These are phyloP conservation scores for Xylaria sp. DNA, from an alignment of 2,329 filamentous ascomycete species.

Conservation along the genomic window DNA sequence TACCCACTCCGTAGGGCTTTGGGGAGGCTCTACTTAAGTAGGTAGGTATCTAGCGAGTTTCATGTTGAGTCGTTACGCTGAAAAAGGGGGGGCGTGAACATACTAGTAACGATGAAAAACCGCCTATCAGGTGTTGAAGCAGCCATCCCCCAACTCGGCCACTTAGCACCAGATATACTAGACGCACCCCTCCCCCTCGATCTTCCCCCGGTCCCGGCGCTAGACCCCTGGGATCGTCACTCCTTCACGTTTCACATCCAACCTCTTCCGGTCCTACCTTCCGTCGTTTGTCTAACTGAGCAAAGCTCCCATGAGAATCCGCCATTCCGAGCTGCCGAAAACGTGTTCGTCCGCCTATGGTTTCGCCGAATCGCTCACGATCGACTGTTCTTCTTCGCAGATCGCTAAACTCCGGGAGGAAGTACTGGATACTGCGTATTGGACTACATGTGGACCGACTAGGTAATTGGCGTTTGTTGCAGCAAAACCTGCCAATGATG, in stretches of 20 bases:
- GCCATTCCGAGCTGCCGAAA: constrained; percentile 25
- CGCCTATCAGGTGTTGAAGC: constrained; percentile 4
- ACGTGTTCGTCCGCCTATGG: constrained; percentile 14
- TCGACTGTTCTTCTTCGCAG: constrained; percentile 10
- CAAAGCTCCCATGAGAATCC: background rate
- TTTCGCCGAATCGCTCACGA: constrained; percentile 8
- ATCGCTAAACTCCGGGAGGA: background rate
- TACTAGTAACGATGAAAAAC: background rate
- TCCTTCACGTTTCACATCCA: constrained; percentile 34
- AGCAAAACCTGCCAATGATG: background rate
- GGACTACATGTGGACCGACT: background rate
- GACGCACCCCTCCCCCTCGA: constrained; percentile 2
- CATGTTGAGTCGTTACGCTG: constrained; percentile 19
- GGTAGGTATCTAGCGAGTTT: constrained; percentile 19
- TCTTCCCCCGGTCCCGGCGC: constrained; percentile 1
- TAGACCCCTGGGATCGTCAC: constrained; percentile 23
- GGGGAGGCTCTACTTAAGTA: constrained; percentile 13
- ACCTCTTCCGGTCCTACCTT: constrained; percentile 18
- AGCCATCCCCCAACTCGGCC: background rate
- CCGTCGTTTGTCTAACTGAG: constrained; percentile 8
- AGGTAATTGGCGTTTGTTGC: background rate
- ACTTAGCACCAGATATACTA: background rate
- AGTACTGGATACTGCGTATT: background rate
- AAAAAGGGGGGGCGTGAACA: constrained; percentile 3
- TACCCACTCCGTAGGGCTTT: constrained; percentile 15